Evolutionary conservation across 371 early-diverging fungal species (phyloP), one percentile per base, ranked within the genome.

Genomic region (Actinomortierella wolfii): DNA sequence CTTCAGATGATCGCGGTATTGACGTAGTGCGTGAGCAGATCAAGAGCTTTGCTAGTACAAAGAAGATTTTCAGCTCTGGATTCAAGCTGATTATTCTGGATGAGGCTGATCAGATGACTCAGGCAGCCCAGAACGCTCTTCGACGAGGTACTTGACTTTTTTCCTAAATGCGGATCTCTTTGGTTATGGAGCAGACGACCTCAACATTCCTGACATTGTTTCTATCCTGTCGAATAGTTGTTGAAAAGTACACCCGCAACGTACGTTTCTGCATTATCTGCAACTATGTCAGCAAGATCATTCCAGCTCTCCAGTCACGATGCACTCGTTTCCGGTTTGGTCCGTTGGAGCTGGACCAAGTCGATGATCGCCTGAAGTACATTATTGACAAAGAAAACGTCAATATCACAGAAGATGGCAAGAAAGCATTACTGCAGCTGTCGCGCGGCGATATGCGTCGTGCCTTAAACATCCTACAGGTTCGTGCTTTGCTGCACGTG

Each of bases 1-100:
- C 99, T 0, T 97, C 97, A 1, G 99, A 99, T 75, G 99, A 99
- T 67, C 90, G 99, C 64, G 99, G 99, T 67, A 98, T 99, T 66
- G 97, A 97, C 64, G 97, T 96, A n/a, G 99, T 99, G 17, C 83
- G 99, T 20, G 94, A 98, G 51, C 94, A 95, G 76, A 98, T 99
- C 78, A 99, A 97, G 78, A 93, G 84, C 61, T 99, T 99, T 92
- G 97, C 99, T 11, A 91, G 94, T 47, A 96, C 96, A 3, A 87
- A 89, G 56, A 93, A 86, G 53, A 91, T 96, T 28, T 94, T 92
- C 66, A 92, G 89, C 53, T 81, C 87, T 13, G 91, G 91, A 13
- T 91, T 94, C 76, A 99, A 99, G 75, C 76, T 99, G 59, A 95
- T 99, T 62, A 91, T 99, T 45, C 80, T 99, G 40, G 99, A 99